Evolutionary conservation across 768 basidiomycete species (phyloP).

Genomic region (Leccinum variicolor): DNA sequence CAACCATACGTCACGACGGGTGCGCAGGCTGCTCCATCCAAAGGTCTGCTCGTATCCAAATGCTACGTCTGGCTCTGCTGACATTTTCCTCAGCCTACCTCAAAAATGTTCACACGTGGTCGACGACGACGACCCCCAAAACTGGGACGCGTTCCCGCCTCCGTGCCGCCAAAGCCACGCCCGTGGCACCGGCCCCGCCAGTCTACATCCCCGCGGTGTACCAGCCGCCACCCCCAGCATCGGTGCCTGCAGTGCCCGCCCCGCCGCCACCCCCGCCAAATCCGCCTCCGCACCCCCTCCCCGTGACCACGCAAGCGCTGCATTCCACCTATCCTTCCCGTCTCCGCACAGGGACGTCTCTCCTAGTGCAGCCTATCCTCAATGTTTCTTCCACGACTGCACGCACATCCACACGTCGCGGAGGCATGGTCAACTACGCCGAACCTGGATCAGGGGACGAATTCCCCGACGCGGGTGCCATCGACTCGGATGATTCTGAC

Average conservation of each 20-base stretch:
- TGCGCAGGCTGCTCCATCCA: slow-evolving; percentile 27
- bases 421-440: slow-evolving; percentile 79
- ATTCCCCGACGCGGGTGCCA: slow-evolving; percentile 72
- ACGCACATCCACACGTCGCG: slow-evolving; percentile 54
- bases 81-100: slow-evolving; percentile 44
- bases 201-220: slow-evolving; percentile 37
- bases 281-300: slow-evolving; percentile 54
- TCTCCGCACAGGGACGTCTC: slow-evolving; percentile 84
- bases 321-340: slow-evolving; percentile 85
- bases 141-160: slow-evolving; percentile 39
- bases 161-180: slow-evolving; percentile 36
- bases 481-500: slow-evolving; percentile 84
- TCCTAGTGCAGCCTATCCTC: slow-evolving; percentile 86
- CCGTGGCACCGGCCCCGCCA: slow-evolving; percentile 35
- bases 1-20: slow-evolving; percentile 32
- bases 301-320: slow-evolving; percentile 64
- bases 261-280: slow-evolving; percentile 39
- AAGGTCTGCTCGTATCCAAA: slow-evolving; percentile 18
- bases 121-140: slow-evolving; percentile 47
- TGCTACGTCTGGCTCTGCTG: slow-evolving; percentile 12
- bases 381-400: slow-evolving; percentile 38
- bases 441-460: slow-evolving; percentile 85
- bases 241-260: slow-evolving; percentile 24
- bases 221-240: slow-evolving; percentile 33
- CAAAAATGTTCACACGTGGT: slow-evolving; percentile 72